Evolutionary conservation across 176 grass and related monocot species (phyloP).

Genomic region (Triticum urartu): DNA sequence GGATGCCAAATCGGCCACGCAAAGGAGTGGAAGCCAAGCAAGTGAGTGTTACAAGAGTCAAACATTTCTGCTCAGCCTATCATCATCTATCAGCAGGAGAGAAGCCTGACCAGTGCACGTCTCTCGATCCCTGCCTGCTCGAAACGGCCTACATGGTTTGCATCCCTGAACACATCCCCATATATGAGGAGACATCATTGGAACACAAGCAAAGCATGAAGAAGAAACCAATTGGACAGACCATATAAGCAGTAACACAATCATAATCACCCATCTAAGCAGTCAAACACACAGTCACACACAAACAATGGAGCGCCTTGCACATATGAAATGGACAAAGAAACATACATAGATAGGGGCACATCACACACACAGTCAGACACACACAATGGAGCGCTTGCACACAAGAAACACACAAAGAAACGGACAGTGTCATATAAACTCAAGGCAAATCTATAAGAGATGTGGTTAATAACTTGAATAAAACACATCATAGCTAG

Average conservation of each 20-base stretch:
- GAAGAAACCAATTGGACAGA: not conserved
- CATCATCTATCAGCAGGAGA: not conserved
- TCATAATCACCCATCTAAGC: no score
- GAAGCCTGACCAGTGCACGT: slow-evolving; percentile 37
- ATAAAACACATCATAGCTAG: no score
- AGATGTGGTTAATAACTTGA: no score
- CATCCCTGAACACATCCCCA: slow-evolving; percentile 39
- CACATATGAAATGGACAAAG: no score
- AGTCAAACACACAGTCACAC: no score
- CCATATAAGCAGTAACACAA: not conserved
- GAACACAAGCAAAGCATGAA: not conserved
- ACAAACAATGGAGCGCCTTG: no score
- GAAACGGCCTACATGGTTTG: slow-evolving; percentile 21
- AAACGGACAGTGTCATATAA: no score
- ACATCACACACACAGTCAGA: no score
- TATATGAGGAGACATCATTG: slow-evolving; percentile 36
- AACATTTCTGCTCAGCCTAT: slow-evolving; percentile 37
- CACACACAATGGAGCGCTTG: no score
- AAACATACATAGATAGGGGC: no score
- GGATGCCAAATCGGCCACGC: slow-evolving; percentile 49
- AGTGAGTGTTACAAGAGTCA: slow-evolving; percentile 29
- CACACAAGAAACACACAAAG: no score
- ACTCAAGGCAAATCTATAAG: no score
- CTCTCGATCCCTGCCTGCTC: slow-evolving; percentile 5
- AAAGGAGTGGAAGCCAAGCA: slow-evolving; percentile 27